Evolutionary conservation across 352 stramenopile genomes (phyloP).

Genomic region (Aphanomyces stellatus): DNA sequence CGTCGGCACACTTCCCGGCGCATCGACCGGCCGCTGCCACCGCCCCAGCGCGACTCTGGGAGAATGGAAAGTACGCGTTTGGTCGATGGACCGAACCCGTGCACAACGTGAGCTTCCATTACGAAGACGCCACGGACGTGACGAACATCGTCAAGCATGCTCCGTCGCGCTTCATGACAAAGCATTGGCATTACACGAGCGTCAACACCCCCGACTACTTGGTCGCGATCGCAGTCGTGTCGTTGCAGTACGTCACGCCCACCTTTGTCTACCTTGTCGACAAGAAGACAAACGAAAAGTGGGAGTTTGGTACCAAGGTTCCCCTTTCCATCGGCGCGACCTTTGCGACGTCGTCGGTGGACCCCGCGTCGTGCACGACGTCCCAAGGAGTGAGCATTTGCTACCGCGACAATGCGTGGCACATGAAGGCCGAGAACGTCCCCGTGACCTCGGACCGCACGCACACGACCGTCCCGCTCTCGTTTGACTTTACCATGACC

Average conservation of each 20-base stretch:
- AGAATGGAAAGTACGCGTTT: slow-evolving; percentile 25
- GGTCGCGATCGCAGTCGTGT: slow-evolving; percentile 33
- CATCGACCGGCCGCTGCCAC: slow-evolving; percentile 16
- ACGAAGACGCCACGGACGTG: slow-evolving; percentile 21
- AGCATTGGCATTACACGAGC: slow-evolving; percentile 40
- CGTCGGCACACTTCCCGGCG: slow-evolving; percentile 25
- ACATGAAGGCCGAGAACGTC: slow-evolving; percentile 20
- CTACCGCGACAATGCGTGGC: slow-evolving; percentile 27
- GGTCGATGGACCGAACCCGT: slow-evolving; percentile 27
- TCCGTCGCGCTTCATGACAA: slow-evolving; percentile 24
- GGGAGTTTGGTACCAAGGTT: slow-evolving; percentile 29
- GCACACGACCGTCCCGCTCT: slow-evolving; percentile 17
- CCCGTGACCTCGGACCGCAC: slow-evolving; percentile 21
- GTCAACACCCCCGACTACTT: slow-evolving; percentile 33
- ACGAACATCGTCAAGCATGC: too few relatives aligned
- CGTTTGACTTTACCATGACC: slow-evolving; percentile 23
- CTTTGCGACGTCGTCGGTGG: slow-evolving; percentile 36
- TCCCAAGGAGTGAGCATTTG: slow-evolving; percentile 19
- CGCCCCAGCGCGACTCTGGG: slow-evolving; percentile 21
- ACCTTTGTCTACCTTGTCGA: slow-evolving; percentile 42
- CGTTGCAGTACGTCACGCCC: slow-evolving; percentile 35
- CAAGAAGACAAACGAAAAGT: slow-evolving; percentile 30
- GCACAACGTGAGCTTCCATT: slow-evolving; percentile 26
- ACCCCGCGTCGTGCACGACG: slow-evolving; percentile 25
- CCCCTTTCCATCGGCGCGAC: slow-evolving; percentile 26